Evolutionary conservation across 176 grass and related monocot species (phyloP).

Genomic region (Rhynchospora breviuscula): DNA sequence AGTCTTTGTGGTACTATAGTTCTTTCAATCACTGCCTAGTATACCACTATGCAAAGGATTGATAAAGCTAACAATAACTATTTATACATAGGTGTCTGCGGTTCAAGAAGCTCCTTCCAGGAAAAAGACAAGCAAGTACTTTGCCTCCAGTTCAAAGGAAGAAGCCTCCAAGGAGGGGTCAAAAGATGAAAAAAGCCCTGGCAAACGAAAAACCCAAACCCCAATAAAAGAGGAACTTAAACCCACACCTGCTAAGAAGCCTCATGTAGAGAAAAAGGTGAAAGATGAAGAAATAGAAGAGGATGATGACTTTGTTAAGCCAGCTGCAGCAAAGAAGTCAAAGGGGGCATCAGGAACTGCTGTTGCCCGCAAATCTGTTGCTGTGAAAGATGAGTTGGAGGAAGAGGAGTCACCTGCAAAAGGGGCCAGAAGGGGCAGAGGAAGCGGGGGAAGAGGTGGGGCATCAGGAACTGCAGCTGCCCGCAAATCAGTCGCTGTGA

Average conservation of each 20-base stretch:
- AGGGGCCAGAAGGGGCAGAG: slow-evolving; percentile 57
- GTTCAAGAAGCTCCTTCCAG: slow-evolving; percentile 55
- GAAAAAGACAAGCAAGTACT: slow-evolving; percentile 93
- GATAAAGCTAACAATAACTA: slow-evolving; percentile 10
- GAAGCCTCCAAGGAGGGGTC: slow-evolving; percentile 28
- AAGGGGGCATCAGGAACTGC: slow-evolving; percentile 40
- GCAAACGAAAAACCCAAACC: slow-evolving; percentile 51
- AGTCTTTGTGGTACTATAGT: not conserved
- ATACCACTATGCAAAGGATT: not conserved
- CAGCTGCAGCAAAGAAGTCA: slow-evolving; percentile 54
- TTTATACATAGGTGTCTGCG: slow-evolving; percentile 28
- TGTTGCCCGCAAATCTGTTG: slow-evolving; percentile 26
- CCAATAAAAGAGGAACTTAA: slow-evolving; percentile 51
- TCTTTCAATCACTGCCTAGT: not conserved
- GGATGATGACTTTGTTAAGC: slow-evolving; percentile 66
- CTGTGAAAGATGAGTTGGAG: slow-evolving; percentile 35
- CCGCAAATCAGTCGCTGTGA: slow-evolving; percentile 23
- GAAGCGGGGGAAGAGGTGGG: slow-evolving; percentile 44
- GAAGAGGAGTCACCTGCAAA: slow-evolving; percentile 49
- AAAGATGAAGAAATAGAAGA: slow-evolving; percentile 37
- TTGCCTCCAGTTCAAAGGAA: slow-evolving; percentile 44
- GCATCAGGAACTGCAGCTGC: not conserved
- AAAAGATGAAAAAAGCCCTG: slow-evolving; percentile 26
- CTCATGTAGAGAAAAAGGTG: slow-evolving; percentile 19
- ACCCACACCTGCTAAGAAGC: slow-evolving; percentile 44